Evolutionary conservation across 2,329 filamentous ascomycete genomes (phyloP).

Genomic region (Aspergillus floridensis): DNA sequence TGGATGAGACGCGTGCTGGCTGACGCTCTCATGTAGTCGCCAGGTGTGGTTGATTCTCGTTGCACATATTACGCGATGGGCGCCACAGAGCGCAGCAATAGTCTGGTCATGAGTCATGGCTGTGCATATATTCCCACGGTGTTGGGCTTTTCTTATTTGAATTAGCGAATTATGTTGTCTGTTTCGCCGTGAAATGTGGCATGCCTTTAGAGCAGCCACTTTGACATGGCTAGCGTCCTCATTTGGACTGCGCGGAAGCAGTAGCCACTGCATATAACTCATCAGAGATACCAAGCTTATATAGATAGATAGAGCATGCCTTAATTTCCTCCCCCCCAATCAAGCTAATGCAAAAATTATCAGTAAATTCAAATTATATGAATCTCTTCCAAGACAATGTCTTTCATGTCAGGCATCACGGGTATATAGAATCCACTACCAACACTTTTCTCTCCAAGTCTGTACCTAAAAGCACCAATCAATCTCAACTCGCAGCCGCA

Average conservation of each 20-base stretch:
- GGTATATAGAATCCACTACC: background rate
- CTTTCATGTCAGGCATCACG: background rate
- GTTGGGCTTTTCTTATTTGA: background rate
- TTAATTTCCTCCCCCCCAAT: background rate
- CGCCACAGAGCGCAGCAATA: background rate
- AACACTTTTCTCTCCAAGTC: background rate
- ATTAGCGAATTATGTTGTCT: slow-evolving; percentile 1
- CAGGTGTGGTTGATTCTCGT: background rate
- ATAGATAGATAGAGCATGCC: slow-evolving; percentile 2
- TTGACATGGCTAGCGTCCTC: background rate
- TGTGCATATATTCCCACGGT: slow-evolving; percentile 4
- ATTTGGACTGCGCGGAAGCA: background rate
- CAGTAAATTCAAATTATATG: no score
- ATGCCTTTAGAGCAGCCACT: background rate
- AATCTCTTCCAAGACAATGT: background rate
- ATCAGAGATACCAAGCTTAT: slow-evolving; percentile 2
- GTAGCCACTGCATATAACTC: background rate
- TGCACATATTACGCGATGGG: slow-evolving; percentile 12
- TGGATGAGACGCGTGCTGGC: background rate
- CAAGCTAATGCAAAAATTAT: no score
- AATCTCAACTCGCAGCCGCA: background rate
- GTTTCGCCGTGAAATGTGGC: background rate
- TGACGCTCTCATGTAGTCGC: background rate
- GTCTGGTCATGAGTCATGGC: background rate
- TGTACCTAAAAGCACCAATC: no score